Evolutionary conservation across 805 yeast species (phyloP).

Genomic region (Komagataella ulmi): DNA sequence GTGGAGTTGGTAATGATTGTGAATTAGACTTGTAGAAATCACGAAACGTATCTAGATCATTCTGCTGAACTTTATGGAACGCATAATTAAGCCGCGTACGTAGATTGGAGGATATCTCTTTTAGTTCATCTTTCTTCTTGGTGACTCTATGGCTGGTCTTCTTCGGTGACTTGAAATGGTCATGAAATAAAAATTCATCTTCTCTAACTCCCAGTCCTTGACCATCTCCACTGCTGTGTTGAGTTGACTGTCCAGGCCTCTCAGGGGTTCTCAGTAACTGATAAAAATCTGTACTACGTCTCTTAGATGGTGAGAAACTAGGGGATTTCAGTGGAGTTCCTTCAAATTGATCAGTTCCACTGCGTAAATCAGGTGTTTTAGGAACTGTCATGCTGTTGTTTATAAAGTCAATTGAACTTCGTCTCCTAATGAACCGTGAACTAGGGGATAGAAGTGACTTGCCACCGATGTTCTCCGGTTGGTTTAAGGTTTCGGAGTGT

Average conservation of each 20-base stretch:
- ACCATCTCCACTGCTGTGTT: constrained; percentile 5
- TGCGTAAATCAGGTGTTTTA: constrained; percentile 15
- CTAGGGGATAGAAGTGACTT: background rate
- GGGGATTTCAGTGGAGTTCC: constrained; percentile 21
- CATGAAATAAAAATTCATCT: constrained; percentile 17
- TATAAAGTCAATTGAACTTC: background rate
- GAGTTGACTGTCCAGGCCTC: constrained; percentile 2
- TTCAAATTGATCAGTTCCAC: constrained; percentile 13
- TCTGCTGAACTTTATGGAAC: constrained; percentile 21
- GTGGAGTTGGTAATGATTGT: background rate
- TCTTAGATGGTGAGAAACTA: constrained; percentile 14
- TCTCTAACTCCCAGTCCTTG: constrained; percentile 8
- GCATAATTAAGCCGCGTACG: constrained; percentile 22
- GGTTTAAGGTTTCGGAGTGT: background rate
- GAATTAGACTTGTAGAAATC: background rate
- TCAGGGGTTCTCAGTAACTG: constrained; percentile 22
- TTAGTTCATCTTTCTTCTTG: constrained; percentile 19
- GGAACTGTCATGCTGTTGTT: constrained; percentile 6
- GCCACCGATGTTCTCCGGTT: background rate
- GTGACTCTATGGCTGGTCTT: constrained; percentile 13
- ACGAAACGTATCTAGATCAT: constrained; percentile 5
- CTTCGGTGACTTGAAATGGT: constrained; percentile 11
- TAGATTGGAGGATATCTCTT: constrained; percentile 21
- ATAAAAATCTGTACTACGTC: constrained; percentile 21
- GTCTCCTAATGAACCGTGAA: background rate